Evolutionary conservation across 2,329 filamentous ascomycete genomes (phyloP).

Genomic region (Ascosphaera apis): DNA sequence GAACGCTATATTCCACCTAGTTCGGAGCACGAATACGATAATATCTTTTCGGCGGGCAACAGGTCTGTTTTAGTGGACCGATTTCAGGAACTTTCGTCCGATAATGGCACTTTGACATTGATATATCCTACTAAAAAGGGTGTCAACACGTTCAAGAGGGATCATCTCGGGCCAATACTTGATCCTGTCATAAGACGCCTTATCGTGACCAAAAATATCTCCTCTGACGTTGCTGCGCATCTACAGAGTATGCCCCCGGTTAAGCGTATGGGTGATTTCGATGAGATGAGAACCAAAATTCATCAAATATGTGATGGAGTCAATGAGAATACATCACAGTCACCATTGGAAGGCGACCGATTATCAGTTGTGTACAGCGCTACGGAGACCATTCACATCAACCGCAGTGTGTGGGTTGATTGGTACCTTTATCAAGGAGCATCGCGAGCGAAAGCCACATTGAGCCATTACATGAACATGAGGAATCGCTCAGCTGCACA

Average conservation of each 20-base stretch:
- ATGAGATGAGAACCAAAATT: slow-evolving; percentile 23
- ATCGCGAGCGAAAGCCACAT: slow-evolving; percentile 29
- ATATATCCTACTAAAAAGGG: slow-evolving; percentile 38
- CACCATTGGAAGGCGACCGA: slow-evolving; percentile 14
- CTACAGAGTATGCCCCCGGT: slow-evolving; percentile 32
- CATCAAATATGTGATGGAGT: slow-evolving; percentile 17
- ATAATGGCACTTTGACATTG: slow-evolving; percentile 35
- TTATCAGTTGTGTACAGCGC: slow-evolving; percentile 27
- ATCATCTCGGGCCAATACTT: slow-evolving; percentile 37
- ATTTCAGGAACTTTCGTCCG: slow-evolving; percentile 32
- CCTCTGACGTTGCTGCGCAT: slow-evolving; percentile 30
- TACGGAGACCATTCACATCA: slow-evolving; percentile 27
- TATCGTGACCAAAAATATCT: slow-evolving; percentile 34
- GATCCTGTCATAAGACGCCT: slow-evolving; percentile 37
- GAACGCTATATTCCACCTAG: slow-evolving; percentile 44
- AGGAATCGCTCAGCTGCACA: slow-evolving; percentile 12
- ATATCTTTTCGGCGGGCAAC: slow-evolving; percentile 31
- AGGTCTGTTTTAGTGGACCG: slow-evolving; percentile 38
- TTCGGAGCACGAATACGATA: slow-evolving; percentile 32
- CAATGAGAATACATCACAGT: slow-evolving; percentile 10
- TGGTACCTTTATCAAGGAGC: slow-evolving; percentile 45
- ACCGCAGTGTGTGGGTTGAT: slow-evolving; percentile 33
- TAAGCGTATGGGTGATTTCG: slow-evolving; percentile 30
- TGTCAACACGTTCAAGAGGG: slow-evolving; percentile 32
- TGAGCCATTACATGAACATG: slow-evolving; percentile 20